These are phyloP conservation scores for Colletotrichum orchidophilum DNA, from an alignment of 2,329 filamentous ascomycete species.

Conservation along the genomic window DNA sequence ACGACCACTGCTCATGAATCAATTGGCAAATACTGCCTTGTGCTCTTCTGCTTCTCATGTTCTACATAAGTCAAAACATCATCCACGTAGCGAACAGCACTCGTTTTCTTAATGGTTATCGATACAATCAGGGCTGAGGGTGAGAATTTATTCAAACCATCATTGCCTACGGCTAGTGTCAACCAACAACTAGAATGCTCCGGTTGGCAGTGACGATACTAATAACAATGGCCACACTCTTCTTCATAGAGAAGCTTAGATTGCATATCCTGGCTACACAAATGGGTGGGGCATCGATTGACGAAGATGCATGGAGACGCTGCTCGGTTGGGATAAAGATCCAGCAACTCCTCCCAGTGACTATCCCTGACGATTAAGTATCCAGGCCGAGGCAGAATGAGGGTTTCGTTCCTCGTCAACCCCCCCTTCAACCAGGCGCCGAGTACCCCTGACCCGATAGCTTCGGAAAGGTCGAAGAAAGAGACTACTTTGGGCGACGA, in stretches of 20 bases:
- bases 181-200: background rate
- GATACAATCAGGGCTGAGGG: background rate
- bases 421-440: background rate
- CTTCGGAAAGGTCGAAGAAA: slow-evolving; percentile 15
- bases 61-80: background rate
- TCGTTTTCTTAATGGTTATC: background rate
- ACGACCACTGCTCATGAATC: background rate
- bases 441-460: background rate
- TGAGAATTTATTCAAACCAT: background rate
- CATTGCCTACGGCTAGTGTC: background rate
- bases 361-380: background rate
- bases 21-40: too few species aligned
- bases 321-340: background rate
- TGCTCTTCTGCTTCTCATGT: background rate
- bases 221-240: background rate
- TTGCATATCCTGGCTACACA: background rate
- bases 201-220: background rate
- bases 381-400: background rate
- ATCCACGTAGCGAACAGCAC: background rate
- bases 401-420: background rate
- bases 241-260: background rate
- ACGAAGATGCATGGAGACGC: background rate
- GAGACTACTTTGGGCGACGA: background rate
- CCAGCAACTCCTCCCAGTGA: background rate
- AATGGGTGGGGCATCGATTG: background rate